Conservation (phyloP, 2,329 filamentous ascomycete genomes). For the Sporothrix dimorphospora region DNA sequence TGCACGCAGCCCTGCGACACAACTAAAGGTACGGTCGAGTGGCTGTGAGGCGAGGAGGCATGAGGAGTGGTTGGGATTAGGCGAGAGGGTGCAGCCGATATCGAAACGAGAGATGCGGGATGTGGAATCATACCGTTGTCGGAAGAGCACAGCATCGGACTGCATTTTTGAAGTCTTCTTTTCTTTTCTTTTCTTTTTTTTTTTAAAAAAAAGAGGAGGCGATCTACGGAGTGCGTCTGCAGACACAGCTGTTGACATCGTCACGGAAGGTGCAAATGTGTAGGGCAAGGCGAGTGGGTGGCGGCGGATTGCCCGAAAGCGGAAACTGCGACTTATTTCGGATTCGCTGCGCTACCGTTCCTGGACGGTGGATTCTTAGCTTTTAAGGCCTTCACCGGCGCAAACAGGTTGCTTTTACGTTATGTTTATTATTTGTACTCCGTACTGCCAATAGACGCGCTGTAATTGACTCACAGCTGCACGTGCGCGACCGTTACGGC, state of each 20-base stretch:
- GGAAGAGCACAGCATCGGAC: not conserved
- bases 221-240: not conserved
- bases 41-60: not conserved
- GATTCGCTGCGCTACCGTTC: not conserved
- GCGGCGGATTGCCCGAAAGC: not conserved
- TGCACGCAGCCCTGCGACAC: not conserved
- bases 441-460: not conserved
- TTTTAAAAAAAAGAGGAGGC: not conserved
- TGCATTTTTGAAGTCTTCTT: not conserved
- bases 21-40: not conserved
- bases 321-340: slow-evolving; percentile 26
- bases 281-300: not conserved
- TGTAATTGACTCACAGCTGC: slow-evolving; percentile 18
- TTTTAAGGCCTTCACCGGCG: not conserved
- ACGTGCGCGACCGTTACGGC: slow-evolving; percentile 6
- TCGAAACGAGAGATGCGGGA: not conserved
- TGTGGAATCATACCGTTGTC: not conserved
- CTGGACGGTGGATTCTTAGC: not conserved
- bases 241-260: not conserved
- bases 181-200: too few relatives aligned
- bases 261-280: slow-evolving; percentile 2
- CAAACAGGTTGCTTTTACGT: not conserved
- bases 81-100: not conserved
- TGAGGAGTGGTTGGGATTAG: too few relatives aligned
- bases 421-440: not conserved